These are phyloP conservation scores for Entophlyctis helioformis DNA, from an alignment of 192 early-diverging fungal genomes.

Conservation along the genomic window DNA sequence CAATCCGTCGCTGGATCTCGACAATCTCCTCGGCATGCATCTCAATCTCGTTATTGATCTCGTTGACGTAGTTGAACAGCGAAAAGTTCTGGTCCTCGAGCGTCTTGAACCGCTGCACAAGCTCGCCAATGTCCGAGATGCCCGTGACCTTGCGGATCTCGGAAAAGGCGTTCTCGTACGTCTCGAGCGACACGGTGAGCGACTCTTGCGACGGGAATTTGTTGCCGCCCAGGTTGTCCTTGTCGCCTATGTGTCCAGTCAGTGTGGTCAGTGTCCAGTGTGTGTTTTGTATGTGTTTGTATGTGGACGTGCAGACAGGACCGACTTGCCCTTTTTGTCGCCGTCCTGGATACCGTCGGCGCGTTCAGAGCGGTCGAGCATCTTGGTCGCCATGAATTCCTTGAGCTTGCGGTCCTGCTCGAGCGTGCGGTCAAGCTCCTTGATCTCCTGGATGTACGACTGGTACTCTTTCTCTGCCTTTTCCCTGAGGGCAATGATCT, in stretches of 20 bases:
- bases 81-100: conserved; percentile 54
- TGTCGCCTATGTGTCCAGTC: neutral
- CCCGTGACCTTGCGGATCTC: conserved; percentile 46
- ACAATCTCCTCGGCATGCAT: conserved; percentile 43
- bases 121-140: conserved; percentile 33
- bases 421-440: conserved; percentile 41
- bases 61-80: conserved; percentile 57
- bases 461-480: conserved; percentile 55
- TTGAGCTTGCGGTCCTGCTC: conserved; percentile 48
- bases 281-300: no score
- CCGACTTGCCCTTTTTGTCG: no score
- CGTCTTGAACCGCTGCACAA: conserved; percentile 41
- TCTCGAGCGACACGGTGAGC: conserved; percentile 29
- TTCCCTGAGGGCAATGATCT: conserved; percentile 39
- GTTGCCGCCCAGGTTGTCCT: conserved; percentile 3
- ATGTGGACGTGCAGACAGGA: no score
- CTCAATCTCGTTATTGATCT: conserved; percentile 52
- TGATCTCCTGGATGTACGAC: conserved; percentile 49
- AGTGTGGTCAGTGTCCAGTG: no score
- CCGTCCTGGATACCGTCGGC: conserved; percentile 7
- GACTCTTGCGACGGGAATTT: conserved; percentile 33
- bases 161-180: conserved; percentile 36
- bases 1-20: conserved; percentile 32
- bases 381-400: conserved; percentile 53
- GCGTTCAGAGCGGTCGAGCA: conserved; percentile 24